Conservation (phyloP, 768 basidiomycete genomes). For the Lactarius pseudohatsudake region DNA sequence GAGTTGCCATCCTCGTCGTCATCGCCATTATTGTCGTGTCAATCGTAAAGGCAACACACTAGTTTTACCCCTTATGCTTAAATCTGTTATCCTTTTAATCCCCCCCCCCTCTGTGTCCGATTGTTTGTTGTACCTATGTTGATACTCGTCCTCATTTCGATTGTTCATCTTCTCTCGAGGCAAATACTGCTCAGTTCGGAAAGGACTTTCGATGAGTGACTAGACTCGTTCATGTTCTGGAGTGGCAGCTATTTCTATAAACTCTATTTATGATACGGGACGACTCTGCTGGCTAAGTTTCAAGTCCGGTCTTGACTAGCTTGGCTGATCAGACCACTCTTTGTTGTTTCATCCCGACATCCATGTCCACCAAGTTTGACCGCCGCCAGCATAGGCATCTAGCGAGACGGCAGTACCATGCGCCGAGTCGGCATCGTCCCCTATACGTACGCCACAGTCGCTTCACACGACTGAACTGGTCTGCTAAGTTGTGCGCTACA, state of each 20-base stretch:
- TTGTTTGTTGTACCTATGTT: slow-evolving; percentile 30
- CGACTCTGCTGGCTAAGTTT: neutral
- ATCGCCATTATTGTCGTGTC: slow-evolving; percentile 95
- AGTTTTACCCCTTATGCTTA: slow-evolving; percentile 18
- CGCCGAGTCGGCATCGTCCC: neutral
- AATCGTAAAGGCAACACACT: slow-evolving; percentile 80
- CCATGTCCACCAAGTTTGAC: too few species aligned
- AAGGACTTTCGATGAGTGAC: slow-evolving; percentile 11
- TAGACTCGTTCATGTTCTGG: slow-evolving; percentile 10
- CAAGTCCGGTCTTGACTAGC: slow-evolving; percentile 1
- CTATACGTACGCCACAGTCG: neutral
- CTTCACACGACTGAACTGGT: neutral
- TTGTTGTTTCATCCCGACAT: slow-evolving; percentile 7
- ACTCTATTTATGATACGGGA: slow-evolving; percentile 17
- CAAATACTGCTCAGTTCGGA: slow-evolving; percentile 1
- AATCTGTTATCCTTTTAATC: slow-evolving; percentile 25
- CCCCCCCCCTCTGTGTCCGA: slow-evolving; percentile 3
- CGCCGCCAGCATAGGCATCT: too few species aligned
- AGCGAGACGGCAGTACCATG: neutral
- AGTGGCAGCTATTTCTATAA: slow-evolving; percentile 11
- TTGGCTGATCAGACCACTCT: slow-evolving; percentile 13
- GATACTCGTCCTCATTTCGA: slow-evolving; percentile 14
- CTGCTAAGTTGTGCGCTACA: neutral
- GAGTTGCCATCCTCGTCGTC: slow-evolving; percentile 83
- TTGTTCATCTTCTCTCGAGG: slow-evolving; percentile 14